phyloP scores from a whole-genome alignment of 225 moss, liverwort and hornwort genomes.

The Pleurozium schreberi region DNA sequence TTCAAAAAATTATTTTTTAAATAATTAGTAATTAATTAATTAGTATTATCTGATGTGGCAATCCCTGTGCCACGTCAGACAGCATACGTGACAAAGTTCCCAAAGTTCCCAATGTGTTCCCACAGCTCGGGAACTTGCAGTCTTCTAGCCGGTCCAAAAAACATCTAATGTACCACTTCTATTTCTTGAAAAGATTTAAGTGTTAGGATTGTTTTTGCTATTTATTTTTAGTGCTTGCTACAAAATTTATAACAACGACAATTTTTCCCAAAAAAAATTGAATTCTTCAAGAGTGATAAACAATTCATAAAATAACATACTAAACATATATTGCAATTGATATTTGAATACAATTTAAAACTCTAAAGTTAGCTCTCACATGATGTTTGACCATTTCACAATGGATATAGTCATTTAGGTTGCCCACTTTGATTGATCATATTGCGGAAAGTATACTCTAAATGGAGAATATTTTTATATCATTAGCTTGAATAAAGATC shows the following conservation, averaged over 20 bases:
- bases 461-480: background rate
- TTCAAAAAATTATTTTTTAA: no score
- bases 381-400: background rate
- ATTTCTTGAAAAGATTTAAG: background rate
- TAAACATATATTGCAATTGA: background rate
- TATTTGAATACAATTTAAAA: background rate
- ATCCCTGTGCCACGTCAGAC: no score
- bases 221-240: background rate
- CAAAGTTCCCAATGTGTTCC: no score
- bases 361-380: background rate
- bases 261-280: background rate
- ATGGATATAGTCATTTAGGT: background rate
- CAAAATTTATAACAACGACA: background rate
- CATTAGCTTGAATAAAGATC: background rate
- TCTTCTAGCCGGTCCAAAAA: no score
- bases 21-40: no score
- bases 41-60: no score
- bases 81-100: no score
- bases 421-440: background rate
- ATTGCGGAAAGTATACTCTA: background rate
- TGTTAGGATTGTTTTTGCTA: background rate
- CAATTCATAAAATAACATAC: rapidly evolving
- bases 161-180: no score
- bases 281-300: background rate
- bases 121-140: no score